These are phyloP conservation scores for Pisolithus orientalis DNA, from an alignment of 768 basidiomycete species.

Conservation along the genomic window DNA sequence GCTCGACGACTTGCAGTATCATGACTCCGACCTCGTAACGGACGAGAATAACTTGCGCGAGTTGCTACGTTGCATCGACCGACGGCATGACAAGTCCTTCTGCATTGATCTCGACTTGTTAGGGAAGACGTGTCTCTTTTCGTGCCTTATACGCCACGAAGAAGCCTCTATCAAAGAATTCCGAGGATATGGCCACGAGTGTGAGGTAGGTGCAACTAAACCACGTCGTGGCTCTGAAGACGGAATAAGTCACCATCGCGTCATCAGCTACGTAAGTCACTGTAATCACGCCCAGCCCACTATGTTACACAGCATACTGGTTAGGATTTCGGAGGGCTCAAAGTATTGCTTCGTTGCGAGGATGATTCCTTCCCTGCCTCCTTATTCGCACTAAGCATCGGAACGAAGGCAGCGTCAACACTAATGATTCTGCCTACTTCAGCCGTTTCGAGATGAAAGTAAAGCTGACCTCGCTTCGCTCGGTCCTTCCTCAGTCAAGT, in stretches of 20 bases:
- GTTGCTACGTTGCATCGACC: slow-evolving; percentile 45
- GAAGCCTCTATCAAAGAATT: slow-evolving; percentile 24
- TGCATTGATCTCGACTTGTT: slow-evolving; percentile 65
- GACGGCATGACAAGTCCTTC: slow-evolving; percentile 38
- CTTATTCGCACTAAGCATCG: slow-evolving; percentile 20
- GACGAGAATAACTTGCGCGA: slow-evolving; percentile 65
- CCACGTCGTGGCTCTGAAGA: slow-evolving; percentile 43
- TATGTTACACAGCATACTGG: neutral
- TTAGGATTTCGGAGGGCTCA: slow-evolving; percentile 53
- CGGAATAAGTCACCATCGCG: slow-evolving; percentile 54
- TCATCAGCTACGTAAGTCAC: slow-evolving; percentile 53
- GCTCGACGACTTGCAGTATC: slow-evolving; percentile 19
- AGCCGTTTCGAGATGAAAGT: slow-evolving; percentile 11
- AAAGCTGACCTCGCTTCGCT: slow-evolving; percentile 17
- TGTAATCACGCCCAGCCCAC: neutral
- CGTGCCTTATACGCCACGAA: slow-evolving; percentile 47
- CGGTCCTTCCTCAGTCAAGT: slow-evolving; percentile 29
- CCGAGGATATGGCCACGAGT: slow-evolving; percentile 52
- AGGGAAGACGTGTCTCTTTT: slow-evolving; percentile 47
- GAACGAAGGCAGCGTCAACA: neutral
- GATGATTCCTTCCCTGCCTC: slow-evolving; percentile 21
- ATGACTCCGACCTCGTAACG: slow-evolving; percentile 43
- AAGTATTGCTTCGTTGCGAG: slow-evolving; percentile 48
- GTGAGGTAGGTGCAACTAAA: slow-evolving; percentile 51
- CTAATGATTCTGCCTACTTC: neutral